Evolutionary conservation across 805 yeast genomes (phyloP).

Genomic region (Cyberlindnera amylophila): DNA sequence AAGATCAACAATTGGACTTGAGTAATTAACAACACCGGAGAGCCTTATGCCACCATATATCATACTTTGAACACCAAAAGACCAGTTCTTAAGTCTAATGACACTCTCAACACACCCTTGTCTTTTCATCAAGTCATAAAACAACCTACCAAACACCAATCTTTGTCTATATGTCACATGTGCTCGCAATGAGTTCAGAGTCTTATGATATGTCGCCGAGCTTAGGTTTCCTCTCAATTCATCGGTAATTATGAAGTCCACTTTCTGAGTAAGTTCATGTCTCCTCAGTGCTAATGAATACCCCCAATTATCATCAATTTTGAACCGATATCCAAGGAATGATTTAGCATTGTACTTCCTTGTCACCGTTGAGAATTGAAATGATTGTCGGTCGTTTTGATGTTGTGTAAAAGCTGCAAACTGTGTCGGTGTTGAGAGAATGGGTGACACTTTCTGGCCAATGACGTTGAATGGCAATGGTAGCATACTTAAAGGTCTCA

Average conservation of each 20-base stretch:
- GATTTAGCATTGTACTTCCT: no score
- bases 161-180: background rate
- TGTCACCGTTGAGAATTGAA: slow-evolving; percentile 3
- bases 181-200: slow-evolving; percentile 1
- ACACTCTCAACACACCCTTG: slow-evolving; percentile 3
- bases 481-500: no score
- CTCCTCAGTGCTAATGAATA: slow-evolving; percentile 4
- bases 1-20: background rate
- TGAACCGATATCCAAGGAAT: no score
- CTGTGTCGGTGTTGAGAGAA: slow-evolving; percentile 7
- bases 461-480: slow-evolving; percentile 9
- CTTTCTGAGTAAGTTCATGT: slow-evolving; percentile 2
- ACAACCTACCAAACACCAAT: background rate
- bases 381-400: slow-evolving; percentile 5
- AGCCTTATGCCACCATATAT: background rate
- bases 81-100: background rate
- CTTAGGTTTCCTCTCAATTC: slow-evolving; percentile 1
- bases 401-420: slow-evolving; percentile 4
- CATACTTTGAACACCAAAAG: slow-evolving; percentile 1
- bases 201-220: background rate
- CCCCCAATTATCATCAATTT: no score
- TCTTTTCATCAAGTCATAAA: slow-evolving; percentile 1
- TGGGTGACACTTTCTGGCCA: slow-evolving; percentile 9
- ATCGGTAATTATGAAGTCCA: slow-evolving; percentile 3
- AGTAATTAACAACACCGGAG: slow-evolving; percentile 3